Conservation (phyloP, 2,329 filamentous ascomycete genomes). For the Geosmithia flava region DNA sequence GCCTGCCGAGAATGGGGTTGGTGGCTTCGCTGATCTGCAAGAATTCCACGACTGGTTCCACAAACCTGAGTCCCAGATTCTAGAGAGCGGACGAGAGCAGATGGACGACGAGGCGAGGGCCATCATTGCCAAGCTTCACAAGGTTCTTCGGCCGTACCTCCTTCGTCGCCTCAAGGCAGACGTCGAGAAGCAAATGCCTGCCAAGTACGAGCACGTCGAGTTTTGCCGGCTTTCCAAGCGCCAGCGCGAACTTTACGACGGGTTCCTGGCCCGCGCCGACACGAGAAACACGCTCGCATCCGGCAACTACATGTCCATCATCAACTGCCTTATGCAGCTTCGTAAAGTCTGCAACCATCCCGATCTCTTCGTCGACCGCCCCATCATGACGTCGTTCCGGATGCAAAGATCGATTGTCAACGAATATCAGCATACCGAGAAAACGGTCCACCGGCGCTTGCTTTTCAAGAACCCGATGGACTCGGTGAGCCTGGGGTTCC, state of each 20-base stretch:
- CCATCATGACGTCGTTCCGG: slow-evolving; percentile 92
- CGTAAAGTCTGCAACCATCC: slow-evolving; percentile 98
- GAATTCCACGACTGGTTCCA: slow-evolving; percentile 96
- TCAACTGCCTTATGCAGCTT: slow-evolving; percentile 95
- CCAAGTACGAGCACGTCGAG: slow-evolving; percentile 93
- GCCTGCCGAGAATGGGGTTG: slow-evolving; percentile 76
- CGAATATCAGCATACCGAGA: slow-evolving; percentile 62
- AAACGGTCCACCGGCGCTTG: slow-evolving; percentile 54
- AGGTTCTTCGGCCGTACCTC: slow-evolving; percentile 84
- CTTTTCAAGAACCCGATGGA: slow-evolving; percentile 50
- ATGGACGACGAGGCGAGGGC: slow-evolving; percentile 89
- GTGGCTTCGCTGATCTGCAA: slow-evolving; percentile 85
- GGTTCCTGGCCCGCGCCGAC: slow-evolving; percentile 82
- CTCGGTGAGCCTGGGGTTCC: slow-evolving; percentile 58
- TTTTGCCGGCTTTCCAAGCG: slow-evolving; percentile 92
- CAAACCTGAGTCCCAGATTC: slow-evolving; percentile 87
- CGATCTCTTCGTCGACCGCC: slow-evolving; percentile 88
- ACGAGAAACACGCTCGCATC: slow-evolving; percentile 81
- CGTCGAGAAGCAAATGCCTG: slow-evolving; percentile 98
- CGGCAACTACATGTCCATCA: slow-evolving; percentile 94
- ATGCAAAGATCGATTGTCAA: slow-evolving; percentile 71
- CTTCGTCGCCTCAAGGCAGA: slow-evolving; percentile 86
- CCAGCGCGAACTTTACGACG: slow-evolving; percentile 91
- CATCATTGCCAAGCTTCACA: slow-evolving; percentile 87
- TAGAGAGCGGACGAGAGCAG: slow-evolving; percentile 86